phyloP scores from a whole-genome alignment of 2,329 filamentous ascomycete species.

The Pseudopyricularia cyperi region DNA sequence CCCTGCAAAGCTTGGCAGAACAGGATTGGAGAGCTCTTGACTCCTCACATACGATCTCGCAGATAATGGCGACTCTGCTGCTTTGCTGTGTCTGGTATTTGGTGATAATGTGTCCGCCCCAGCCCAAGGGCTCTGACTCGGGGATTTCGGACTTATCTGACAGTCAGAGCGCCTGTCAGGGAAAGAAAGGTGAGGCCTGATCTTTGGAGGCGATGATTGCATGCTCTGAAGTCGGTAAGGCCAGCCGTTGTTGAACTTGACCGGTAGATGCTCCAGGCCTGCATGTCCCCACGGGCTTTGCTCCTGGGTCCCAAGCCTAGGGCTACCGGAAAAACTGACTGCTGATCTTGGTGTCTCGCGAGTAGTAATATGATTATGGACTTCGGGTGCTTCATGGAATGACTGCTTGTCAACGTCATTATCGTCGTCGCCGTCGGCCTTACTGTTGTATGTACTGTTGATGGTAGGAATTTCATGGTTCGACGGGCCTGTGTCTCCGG shows the following conservation, averaged over 20 bases:
- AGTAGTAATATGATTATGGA: not conserved
- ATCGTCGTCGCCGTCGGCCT: not conserved
- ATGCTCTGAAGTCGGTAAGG: not conserved
- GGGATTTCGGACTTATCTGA: not conserved
- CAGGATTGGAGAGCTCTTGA: not conserved
- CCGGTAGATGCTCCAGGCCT: not conserved
- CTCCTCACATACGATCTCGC: not conserved
- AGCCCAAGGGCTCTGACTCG: not conserved
- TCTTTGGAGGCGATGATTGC: not conserved
- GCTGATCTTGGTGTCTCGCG: not conserved
- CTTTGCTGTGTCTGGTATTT: not conserved
- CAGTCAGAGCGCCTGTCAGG: not conserved
- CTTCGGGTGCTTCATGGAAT: not conserved
- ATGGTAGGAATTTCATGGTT: not conserved
- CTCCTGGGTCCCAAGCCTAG: conserved; percentile 7
- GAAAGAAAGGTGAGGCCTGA: not conserved
- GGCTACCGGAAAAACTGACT: not conserved
- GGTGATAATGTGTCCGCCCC: not conserved
- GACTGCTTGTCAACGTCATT: not conserved
- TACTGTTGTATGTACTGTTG: not conserved
- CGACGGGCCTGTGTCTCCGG: not conserved
- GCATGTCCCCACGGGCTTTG: conserved; percentile 8
- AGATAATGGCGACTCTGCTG: not conserved
- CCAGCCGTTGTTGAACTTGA: not conserved
- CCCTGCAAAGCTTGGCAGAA: not conserved